These are phyloP conservation scores for Lathyrus tuberosus DNA, from an alignment of 306 rosid species.

Conservation along the genomic window DNA sequence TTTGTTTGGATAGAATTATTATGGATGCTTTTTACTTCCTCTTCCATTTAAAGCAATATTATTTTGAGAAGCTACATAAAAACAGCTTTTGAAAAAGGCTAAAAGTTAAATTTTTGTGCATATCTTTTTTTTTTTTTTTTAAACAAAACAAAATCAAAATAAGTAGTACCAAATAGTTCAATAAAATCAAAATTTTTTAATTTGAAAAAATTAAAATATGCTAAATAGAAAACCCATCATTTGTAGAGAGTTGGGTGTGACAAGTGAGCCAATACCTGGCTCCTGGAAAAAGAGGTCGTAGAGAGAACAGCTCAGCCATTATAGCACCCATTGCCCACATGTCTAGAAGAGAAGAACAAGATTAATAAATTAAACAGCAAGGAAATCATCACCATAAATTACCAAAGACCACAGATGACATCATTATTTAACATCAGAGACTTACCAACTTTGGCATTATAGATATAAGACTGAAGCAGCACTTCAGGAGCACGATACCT, in stretches of 20 bases:
- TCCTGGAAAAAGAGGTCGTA: slow-evolving; percentile 95
- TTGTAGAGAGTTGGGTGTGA: neutral
- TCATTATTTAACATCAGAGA: slow-evolving; percentile 21
- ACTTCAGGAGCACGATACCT: slow-evolving; percentile 99
- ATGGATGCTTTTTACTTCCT: neutral
- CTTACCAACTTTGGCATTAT: slow-evolving; percentile 93
- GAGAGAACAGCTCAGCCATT: slow-evolving; percentile 89
- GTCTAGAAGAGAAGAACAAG: slow-evolving; percentile 47
- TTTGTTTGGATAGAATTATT: neutral
- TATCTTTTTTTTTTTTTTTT: neutral
- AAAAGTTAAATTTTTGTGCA: neutral
- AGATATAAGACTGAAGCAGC: slow-evolving; percentile 86
- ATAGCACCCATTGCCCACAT: slow-evolving; percentile 99
- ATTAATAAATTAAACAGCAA: slow-evolving; percentile 18
- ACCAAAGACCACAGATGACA: slow-evolving; percentile 16
- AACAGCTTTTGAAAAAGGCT: neutral
- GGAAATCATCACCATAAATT: slow-evolving; percentile 15
- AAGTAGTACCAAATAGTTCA: neutral
- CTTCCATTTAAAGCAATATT: neutral
- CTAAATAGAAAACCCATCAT: neutral
- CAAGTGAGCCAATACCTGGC: slow-evolving; percentile 55
- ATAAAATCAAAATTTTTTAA: neutral
- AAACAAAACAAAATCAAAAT: neutral
- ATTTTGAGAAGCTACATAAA: neutral
- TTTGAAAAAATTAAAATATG: neutral